phyloP scores from a whole-genome alignment of 345 rosid species.

The Eutrema yunnanense region DNA sequence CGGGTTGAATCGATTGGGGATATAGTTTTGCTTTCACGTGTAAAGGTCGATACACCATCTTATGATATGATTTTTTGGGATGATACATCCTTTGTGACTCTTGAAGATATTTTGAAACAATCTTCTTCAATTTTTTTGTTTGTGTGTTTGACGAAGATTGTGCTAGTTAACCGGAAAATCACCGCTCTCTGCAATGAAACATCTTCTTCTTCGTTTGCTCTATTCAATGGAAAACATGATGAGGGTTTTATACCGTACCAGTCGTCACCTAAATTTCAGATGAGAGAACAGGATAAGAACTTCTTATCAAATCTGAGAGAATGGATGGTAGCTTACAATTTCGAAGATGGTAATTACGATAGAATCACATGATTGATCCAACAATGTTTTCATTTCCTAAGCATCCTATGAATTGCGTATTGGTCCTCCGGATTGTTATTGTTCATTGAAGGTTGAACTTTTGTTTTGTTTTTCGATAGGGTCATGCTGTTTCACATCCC shows the following conservation, averaged over 20 bases:
- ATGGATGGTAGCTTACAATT: slow-evolving; percentile 1
- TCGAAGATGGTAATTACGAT: slow-evolving; percentile 17
- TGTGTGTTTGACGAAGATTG: slow-evolving; percentile 4
- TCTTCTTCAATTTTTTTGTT: not conserved
- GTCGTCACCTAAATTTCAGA: slow-evolving; percentile 15
- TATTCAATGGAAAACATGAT: not conserved
- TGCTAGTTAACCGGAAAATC: slow-evolving; percentile 14
- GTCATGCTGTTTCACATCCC: slow-evolving; percentile 19
- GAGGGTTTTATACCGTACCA: slow-evolving; percentile 3
- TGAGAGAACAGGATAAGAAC: slow-evolving; percentile 21
- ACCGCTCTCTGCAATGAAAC: slow-evolving; percentile 25
- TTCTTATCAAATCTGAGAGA: slow-evolving; percentile 15
- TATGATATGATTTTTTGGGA: not conserved
- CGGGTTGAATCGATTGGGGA: slow-evolving; percentile 20
- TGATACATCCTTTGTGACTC: not conserved
- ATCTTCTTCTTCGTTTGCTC: slow-evolving; percentile 4
- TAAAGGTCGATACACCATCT: slow-evolving; percentile 11
- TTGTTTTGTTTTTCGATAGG: slow-evolving; percentile 5
- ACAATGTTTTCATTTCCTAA: not conserved
- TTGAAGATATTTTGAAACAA: not conserved
- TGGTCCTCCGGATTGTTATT: not conserved
- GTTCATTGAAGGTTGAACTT: not conserved
- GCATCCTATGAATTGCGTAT: not conserved
- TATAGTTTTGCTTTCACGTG: slow-evolving; percentile 19
- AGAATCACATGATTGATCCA: too few relatives aligned